Percentiles rank a stretch among this genome's conserved stretches.
Conservation (phyloP, 192 early-diverging fungal genomes). For the Backusella tuberculispora region DNA sequence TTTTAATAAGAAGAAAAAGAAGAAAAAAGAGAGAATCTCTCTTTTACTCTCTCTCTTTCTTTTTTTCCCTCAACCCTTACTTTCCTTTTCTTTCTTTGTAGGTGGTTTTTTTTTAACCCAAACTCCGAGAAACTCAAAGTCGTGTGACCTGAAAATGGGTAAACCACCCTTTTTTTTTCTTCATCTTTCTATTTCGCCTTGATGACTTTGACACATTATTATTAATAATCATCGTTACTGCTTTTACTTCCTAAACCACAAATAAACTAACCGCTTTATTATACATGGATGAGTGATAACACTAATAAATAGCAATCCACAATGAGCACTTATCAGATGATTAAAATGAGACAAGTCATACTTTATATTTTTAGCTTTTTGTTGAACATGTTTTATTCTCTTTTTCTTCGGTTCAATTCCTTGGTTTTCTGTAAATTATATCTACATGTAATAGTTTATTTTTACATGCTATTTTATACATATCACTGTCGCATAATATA, state of each 20-base stretch:
- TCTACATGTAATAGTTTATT: no score
- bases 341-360: slow-evolving; percentile 6
- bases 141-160: neutral
- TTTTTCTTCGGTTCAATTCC: no score
- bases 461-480: no score
- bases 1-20: neutral
- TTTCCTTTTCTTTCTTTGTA: neutral
- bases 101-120: neutral
- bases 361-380: no score
- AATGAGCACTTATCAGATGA: neutral
- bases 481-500: no score
- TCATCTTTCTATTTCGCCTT: neutral
- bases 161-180: neutral
- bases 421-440: no score
- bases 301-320: neutral
- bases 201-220: neutral
- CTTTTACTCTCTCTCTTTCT: neutral
- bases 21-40: neutral
- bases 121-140: slow-evolving; percentile 6
- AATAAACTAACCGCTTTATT: no score
- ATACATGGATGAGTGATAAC: neutral
- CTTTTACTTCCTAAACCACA: neutral
- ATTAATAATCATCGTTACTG: neutral
- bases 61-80: neutral
- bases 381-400: no score